phyloP scores from a whole-genome alignment of 1,284 basidiomycete genomes.

The Phenoliferia sp. region DNA sequence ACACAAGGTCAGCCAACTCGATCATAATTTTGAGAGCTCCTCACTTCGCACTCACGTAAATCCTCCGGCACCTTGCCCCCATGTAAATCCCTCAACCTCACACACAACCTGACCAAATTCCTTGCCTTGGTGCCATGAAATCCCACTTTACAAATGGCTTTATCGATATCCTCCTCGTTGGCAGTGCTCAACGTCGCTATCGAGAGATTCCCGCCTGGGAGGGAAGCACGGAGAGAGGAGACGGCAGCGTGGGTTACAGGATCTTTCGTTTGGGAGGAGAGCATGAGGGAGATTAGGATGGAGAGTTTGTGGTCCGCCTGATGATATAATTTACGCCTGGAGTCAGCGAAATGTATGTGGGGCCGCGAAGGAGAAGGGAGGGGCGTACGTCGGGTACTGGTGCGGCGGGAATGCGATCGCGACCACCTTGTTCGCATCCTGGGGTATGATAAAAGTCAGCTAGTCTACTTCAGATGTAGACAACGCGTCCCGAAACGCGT shows the following conservation, averaged over 20 bases:
- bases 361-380: not conserved
- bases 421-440: conserved; percentile 63
- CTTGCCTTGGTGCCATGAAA: conserved; percentile 44
- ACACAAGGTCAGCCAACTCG: not conserved
- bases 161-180: conserved; percentile 54
- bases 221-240: conserved; percentile 60
- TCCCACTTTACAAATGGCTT: conserved; percentile 45
- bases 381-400: conserved; percentile 54
- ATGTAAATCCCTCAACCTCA: conserved; percentile 16
- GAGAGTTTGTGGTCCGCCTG: conserved; percentile 71
- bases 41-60: conserved; percentile 11
- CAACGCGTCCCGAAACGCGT: not conserved
- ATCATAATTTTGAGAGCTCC: too few relatives aligned
- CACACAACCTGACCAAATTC: conserved; percentile 18
- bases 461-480: not conserved
- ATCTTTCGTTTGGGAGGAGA: conserved; percentile 90
- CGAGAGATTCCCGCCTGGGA: conserved; percentile 69
- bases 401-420: conserved; percentile 48
- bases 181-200: conserved; percentile 67
- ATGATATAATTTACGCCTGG: not conserved
- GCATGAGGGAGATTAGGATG: conserved; percentile 87
- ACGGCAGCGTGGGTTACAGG: conserved; percentile 83
- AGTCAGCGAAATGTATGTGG: not conserved
- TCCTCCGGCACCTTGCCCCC: conserved; percentile 65
- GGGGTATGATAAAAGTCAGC: not conserved